Evolutionary conservation across 495 filamentous ascomycete species (phyloP).

Genomic region (Penicillium simplicissimum): DNA sequence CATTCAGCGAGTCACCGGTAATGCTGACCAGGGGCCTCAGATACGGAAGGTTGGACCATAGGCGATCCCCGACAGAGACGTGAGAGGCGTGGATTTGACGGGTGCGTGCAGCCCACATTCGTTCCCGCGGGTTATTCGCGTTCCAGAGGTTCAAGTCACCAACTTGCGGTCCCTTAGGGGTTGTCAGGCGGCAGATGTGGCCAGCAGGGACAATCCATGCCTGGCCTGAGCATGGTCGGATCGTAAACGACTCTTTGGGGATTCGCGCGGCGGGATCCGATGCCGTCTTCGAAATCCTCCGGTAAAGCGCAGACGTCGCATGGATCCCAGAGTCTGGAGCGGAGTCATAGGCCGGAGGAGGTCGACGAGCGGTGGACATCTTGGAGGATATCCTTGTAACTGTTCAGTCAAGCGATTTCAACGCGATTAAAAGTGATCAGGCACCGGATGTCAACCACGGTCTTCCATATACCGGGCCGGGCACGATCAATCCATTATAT

Average conservation of each 20-base stretch:
- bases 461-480: background rate
- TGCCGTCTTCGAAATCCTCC: conserved; percentile 42
- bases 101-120: conserved; percentile 78
- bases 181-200: conserved; percentile 68
- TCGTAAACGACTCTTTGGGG: conserved; percentile 39
- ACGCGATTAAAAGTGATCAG: background rate
- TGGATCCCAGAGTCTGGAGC: conserved; percentile 39
- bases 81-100: conserved; percentile 76
- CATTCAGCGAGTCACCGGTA: conserved; percentile 64
- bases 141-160: conserved; percentile 85
- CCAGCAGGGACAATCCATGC: conserved; percentile 65
- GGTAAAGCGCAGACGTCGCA: conserved; percentile 41
- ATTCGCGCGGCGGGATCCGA: conserved; percentile 33
- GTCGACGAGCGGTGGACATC: conserved; percentile 38
- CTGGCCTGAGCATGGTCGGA: conserved; percentile 56
- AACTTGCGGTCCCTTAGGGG: conserved; percentile 73
- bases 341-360: conserved; percentile 46
- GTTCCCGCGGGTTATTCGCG: conserved; percentile 69
- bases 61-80: conserved; percentile 64
- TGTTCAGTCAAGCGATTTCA: background rate
- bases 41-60: conserved; percentile 77
- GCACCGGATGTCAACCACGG: background rate
- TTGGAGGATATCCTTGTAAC: conserved; percentile 1
- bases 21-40: conserved; percentile 74
- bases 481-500: conserved; percentile 8